These are phyloP conservation scores for Aspergillus awamori DNA, from an alignment of 2,329 filamentous ascomycete genomes.

Conservation along the genomic window DNA sequence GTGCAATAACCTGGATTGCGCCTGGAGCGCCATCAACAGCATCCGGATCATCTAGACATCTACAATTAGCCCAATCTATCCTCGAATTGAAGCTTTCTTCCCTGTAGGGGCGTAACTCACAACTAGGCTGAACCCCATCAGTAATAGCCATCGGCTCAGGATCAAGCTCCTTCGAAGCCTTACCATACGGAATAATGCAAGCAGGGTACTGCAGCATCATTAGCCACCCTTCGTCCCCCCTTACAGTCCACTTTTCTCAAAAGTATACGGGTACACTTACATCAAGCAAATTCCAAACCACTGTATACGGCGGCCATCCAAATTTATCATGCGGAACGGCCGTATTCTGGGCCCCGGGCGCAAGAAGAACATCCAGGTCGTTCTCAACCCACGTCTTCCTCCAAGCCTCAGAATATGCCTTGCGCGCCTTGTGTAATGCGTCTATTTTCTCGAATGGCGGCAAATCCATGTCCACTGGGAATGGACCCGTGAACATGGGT, in stretches of 20 bases:
- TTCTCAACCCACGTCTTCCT: conserved; percentile 46
- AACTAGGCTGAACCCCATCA: conserved; percentile 32
- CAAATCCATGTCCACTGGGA: neutral
- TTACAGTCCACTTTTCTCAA: too few species aligned
- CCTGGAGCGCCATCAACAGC: conserved; percentile 49
- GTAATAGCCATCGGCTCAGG: conserved; percentile 32
- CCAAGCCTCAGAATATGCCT: neutral
- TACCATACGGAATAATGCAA: conserved; percentile 52
- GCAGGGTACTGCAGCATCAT: conserved; percentile 49
- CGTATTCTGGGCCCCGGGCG: conserved; percentile 52
- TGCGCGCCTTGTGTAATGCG: neutral
- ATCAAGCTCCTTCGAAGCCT: conserved; percentile 48
- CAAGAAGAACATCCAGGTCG: conserved; percentile 54
- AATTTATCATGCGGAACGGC: conserved; percentile 54
- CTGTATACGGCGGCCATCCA: conserved; percentile 18
- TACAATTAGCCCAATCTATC: conserved; percentile 4
- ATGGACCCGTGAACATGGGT: neutral
- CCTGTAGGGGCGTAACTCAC: conserved; percentile 17
- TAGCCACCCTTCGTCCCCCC: neutral
- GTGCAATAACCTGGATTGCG: conserved; percentile 52
- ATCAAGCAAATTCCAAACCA: neutral
- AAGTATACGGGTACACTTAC: neutral
- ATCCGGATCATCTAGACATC: conserved; percentile 44
- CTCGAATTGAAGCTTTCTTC: accelerated
- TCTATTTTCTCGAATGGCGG: neutral